Evolutionary conservation across 768 basidiomycete species (phyloP).

Genomic region (Thelephora aurantiotincta): DNA sequence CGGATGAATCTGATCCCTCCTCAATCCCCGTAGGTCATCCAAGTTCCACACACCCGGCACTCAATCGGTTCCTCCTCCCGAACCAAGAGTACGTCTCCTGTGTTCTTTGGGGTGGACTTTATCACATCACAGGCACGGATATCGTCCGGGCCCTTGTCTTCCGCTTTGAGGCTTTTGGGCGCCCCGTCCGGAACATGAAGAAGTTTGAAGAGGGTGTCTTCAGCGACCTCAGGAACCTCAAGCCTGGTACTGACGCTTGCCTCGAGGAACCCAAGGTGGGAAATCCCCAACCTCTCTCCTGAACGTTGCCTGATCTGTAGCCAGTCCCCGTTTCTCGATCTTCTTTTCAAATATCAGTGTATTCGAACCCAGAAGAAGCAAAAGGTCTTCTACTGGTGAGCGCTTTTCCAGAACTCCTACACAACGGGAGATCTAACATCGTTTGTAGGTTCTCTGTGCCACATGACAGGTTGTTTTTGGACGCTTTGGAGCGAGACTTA

Average conservation of each 20-base stretch:
- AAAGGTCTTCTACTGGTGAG: constrained; percentile 96
- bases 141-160: constrained; percentile 93
- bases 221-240: constrained; percentile 83
- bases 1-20: constrained; percentile 12
- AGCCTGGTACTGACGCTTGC: constrained; percentile 85
- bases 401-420: constrained; percentile 5
- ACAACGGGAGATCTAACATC: constrained; percentile 16
- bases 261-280: constrained; percentile 92
- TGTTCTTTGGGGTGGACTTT: constrained; percentile 82
- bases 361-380: constrained; percentile 98
- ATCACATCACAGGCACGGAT: constrained; percentile 94
- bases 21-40: constrained; percentile 23
- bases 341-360: constrained; percentile 92
- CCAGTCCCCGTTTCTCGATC: constrained; percentile 84
- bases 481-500: constrained; percentile 90
- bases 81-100: constrained; percentile 83
- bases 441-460: constrained; percentile 81
- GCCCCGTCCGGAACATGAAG: constrained; percentile 86
- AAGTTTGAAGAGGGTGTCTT: constrained; percentile 98
- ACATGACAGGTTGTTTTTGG: constrained; percentile 92
- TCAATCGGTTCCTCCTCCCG: constrained; percentile 81
- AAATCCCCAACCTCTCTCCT: constrained; percentile 9
- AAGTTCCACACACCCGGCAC: constrained; percentile 52
- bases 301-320: constrained; percentile 1
- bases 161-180: constrained; percentile 82